phyloP scores from a whole-genome alignment of 2,329 filamentous ascomycete genomes.

The Lachnellula subtilissima region DNA sequence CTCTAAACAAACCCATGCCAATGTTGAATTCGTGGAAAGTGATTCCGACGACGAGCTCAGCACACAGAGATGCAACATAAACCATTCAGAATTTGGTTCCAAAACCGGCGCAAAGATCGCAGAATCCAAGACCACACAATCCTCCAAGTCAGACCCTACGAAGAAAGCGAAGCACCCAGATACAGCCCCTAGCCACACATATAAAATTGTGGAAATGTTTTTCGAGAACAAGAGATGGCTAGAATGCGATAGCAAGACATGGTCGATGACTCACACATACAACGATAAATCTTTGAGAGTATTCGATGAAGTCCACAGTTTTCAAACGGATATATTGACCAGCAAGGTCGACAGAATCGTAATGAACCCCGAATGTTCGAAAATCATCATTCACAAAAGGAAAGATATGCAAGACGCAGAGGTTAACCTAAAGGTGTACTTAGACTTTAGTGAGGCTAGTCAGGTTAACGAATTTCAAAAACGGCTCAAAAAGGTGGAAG shows the following conservation, averaged over 20 bases:
- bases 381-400: background rate
- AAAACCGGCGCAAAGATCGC: background rate
- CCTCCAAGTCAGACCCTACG: background rate
- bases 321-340: background rate
- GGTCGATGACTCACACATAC: background rate
- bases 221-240: background rate
- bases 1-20: background rate
- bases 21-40: background rate
- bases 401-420: background rate
- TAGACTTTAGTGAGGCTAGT: background rate
- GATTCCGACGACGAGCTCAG: background rate
- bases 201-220: background rate
- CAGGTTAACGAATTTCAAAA: background rate
- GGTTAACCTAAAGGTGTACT: background rate
- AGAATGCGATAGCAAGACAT: background rate
- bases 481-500: background rate
- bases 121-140: background rate
- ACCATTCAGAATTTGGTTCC: background rate
- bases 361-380: background rate
- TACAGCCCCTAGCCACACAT: background rate
- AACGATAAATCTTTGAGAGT: background rate
- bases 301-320: background rate
- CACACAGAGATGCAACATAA: background rate
- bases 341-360: background rate
- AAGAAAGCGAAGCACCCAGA: background rate